Conservation (phyloP, 805 yeast genomes). For the Myxozyma sirexii region DNA sequence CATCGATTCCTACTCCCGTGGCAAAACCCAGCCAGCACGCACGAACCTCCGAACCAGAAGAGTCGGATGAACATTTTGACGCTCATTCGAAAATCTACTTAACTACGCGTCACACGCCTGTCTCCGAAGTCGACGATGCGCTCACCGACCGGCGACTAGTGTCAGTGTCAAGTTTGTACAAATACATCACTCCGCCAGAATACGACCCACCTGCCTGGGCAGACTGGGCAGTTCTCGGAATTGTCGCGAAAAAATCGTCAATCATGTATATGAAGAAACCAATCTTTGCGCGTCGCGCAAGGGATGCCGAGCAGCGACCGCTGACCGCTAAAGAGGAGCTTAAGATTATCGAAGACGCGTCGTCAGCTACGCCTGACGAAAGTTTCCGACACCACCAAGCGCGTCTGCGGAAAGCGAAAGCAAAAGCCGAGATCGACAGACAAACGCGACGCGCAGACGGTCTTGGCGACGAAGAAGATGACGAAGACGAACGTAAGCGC, state of each 20-base stretch:
- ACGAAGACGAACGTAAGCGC: slow-evolving; percentile 1
- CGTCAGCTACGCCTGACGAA: not conserved
- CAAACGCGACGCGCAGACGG: not conserved
- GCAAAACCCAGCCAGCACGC: not conserved
- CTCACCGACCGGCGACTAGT: slow-evolving; percentile 57
- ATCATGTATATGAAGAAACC: slow-evolving; percentile 44
- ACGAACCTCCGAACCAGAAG: no score
- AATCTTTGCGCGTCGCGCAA: not conserved
- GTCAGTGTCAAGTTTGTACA: slow-evolving; percentile 60
- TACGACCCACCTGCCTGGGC: slow-evolving; percentile 68
- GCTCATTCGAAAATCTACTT: slow-evolving; percentile 8
- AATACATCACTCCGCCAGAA: slow-evolving; percentile 68
- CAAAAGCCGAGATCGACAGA: slow-evolving; percentile 3
- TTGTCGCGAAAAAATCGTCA: slow-evolving; percentile 60
- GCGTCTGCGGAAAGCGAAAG: not conserved
- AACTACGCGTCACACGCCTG: slow-evolving; percentile 49
- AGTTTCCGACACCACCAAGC: slow-evolving; percentile 1
- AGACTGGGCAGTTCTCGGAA: slow-evolving; percentile 82
- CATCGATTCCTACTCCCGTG: not conserved
- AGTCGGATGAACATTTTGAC: slow-evolving; percentile 8
- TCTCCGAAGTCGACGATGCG: slow-evolving; percentile 43
- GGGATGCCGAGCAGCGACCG: not conserved
- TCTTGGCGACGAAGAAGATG: not conserved
- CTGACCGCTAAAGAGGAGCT: not conserved
- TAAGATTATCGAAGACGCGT: not conserved